Percentiles rank a stretch among this genome's conserved stretches.
phyloP scores from a whole-genome alignment of 495 filamentous ascomycete genomes.

The Tuber melanosporum region DNA sequence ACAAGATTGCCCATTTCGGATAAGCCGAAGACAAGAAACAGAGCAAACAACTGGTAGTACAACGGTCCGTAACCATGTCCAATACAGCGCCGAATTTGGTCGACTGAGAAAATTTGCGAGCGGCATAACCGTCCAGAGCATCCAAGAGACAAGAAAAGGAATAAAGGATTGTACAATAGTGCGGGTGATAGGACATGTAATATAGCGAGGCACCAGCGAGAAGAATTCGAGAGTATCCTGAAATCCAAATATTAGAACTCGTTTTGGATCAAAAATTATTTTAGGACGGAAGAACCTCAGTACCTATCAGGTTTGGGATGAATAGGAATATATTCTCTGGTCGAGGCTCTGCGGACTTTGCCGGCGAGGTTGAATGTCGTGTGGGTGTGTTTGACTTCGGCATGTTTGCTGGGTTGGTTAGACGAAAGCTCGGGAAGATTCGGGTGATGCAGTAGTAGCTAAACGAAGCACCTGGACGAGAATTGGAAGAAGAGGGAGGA shows the following conservation, averaged over 20 bases:
- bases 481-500: conserved; percentile 8
- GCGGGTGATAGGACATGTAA: conserved; percentile 95
- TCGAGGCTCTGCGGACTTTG: conserved; percentile 32
- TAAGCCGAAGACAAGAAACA: conserved; percentile 90
- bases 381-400: conserved; percentile 26
- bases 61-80: conserved; percentile 96
- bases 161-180: conserved; percentile 88
- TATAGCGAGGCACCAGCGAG: conserved; percentile 88
- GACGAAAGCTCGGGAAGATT: not conserved
- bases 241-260: conserved; percentile 4
- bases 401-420: conserved; percentile 13
- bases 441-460: not conserved
- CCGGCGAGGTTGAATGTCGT: conserved; percentile 16
- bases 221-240: conserved; percentile 83
- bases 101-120: conserved; percentile 78
- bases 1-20: conserved; percentile 83
- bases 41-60: conserved; percentile 87
- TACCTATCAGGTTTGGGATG: conserved; percentile 89
- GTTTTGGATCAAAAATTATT: not conserved
- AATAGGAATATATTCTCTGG: conserved; percentile 92
- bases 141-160: conserved; percentile 88
- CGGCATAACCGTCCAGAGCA: conserved; percentile 85
- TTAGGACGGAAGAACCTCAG: conserved; percentile 24
- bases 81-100: conserved; percentile 92
- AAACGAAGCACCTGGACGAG: not conserved